Evolutionary conservation across 2,329 filamentous ascomycete species (phyloP), one percentile per base, ranked within the genome.

Genomic region (Penicillium sp.): DNA sequence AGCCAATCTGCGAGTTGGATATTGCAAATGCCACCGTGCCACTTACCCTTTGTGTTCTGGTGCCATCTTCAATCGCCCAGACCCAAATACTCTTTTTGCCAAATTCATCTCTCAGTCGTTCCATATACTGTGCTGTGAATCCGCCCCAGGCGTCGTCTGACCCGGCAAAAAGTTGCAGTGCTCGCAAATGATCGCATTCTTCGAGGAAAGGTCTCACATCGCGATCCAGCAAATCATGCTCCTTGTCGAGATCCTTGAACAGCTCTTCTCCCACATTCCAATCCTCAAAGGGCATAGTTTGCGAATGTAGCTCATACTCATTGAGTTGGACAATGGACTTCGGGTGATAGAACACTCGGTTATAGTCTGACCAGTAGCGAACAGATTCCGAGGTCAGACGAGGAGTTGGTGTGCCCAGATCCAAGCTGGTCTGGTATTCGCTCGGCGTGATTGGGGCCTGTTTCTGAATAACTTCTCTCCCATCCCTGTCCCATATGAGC

Each of bases 351-450:
- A 86, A 99, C n/a, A 94, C 83, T 24, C 91, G 85, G 63, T 90
- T 95, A 74, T 92, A 97, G 73, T 99, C 94, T 31, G 92, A 96
- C 93, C 94, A 99, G 76, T 94, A 97, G 50, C 91, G 85, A n/a
- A 97, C 89, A 10, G 84, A 83, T 6, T 86, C 83, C 1, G 85
- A 80, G 1, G 82, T 88, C 18, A 96, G 80, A 48, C 79, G 76
- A 0, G 88, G 83, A 5, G 87, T 80, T 3, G 83, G 72, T 5
- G 82, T 70, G 21, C 91, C 92, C 29, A 84, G 75, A 62, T 97
- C 89, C 3, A 97, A 83, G 59, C 86, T 88, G 66, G 84, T 81
- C 67, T 95, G 91, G 71, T 96, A 97, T 44, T 85, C 79, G 67
- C 84, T 91, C 55, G 83, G 84, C 36, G 81, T 76, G 48, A 97